Base-by-base conservation (phyloP, 106 monocot genomes). In the Chionographis japonica region DNA sequence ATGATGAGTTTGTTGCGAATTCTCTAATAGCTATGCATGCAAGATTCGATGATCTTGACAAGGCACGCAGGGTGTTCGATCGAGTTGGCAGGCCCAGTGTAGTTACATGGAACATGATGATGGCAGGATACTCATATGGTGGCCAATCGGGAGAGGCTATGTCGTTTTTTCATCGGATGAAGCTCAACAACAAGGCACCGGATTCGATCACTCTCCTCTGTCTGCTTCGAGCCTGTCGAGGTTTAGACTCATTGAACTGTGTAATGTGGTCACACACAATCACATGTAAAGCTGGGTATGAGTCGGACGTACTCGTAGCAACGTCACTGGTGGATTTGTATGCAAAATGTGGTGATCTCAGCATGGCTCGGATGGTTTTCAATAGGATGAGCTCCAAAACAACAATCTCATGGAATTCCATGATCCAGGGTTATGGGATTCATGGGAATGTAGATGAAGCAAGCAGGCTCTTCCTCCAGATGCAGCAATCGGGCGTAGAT, bases 1-100 rank as follows among this genome's bases (percentile, higher is more conserved):
- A 73, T 36, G 54, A 82, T 62, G 79, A 86, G 46, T 86, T 69
- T 67, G 82, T 86, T 52, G 51, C 73, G 66, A 86, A 68, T 79
- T 72, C 79, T 61, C 56, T 86, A 7, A 82, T 86, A 56, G 14
- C 72, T 37, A 75, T 86, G 86, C 75, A 74, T 66, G 20, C 56
- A 15, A 79, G 53, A 58, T 70, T 82, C 38, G 52, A 6, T 56
- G 55, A 82, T 53, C 41, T 82, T 53, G 65, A 72, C 11, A 74
- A 68, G 69, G 82, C 73, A 70, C 69, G 46, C 8, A 58, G 36
- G 53, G 54, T 83, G 6, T 82, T 86, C 51, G 49, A 77, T 59
- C 78, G 27, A 62, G 66, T 67, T 36, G 66, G 38, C 36, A 79
- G 76, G 46, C 58, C 42, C 36, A 52, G 72, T 3, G 60, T 56